Percentiles rank a stretch among this genome's conserved stretches.
Evolutionary conservation across 345 rosid species (phyloP).

Genomic region (Capsella bursapastoris): DNA sequence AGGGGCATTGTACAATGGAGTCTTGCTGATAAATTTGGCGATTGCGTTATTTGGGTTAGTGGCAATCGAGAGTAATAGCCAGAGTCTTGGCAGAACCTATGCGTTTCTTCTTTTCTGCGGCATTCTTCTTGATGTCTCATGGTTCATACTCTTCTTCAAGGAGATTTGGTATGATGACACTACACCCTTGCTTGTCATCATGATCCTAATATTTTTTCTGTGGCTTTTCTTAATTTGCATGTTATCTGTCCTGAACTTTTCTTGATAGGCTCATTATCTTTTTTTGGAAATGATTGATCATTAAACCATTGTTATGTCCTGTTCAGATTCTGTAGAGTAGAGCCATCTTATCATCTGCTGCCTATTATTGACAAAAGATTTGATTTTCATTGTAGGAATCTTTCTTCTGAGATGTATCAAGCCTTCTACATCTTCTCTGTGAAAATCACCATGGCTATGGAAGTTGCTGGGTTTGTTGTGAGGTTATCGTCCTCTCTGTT

Average conservation of each 20-base stretch:
- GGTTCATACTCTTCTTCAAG: slow-evolving; percentile 66
- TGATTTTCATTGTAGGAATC: slow-evolving; percentile 51
- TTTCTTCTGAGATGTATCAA: slow-evolving; percentile 60
- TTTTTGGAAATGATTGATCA: slow-evolving; percentile 6
- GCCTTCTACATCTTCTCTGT: slow-evolving; percentile 66
- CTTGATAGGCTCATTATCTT: neutral
- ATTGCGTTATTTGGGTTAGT: slow-evolving; percentile 81
- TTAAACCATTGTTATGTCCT: neutral
- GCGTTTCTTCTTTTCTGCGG: slow-evolving; percentile 75
- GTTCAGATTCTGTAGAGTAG: neutral
- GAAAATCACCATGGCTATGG: slow-evolving; percentile 81
- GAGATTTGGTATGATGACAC: slow-evolving; percentile 62
- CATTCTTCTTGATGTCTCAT: slow-evolving; percentile 62
- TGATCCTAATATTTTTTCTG: neutral
- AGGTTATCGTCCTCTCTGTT: slow-evolving; percentile 77
- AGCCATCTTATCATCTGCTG: neutral
- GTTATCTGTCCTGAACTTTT: neutral
- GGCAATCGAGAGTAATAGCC: slow-evolving; percentile 80
- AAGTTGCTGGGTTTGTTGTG: slow-evolving; percentile 72
- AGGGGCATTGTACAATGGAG: slow-evolving; percentile 85
- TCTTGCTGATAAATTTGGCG: slow-evolving; percentile 63
- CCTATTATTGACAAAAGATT: neutral
- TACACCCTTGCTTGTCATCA: neutral
- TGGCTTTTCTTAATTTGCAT: slow-evolving; percentile 2
- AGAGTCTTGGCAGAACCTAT: slow-evolving; percentile 72